Evolutionary conservation across 768 basidiomycete genomes (phyloP), one percentile per base, ranked within the genome.

Genomic region (Mycena latifolia): DNA sequence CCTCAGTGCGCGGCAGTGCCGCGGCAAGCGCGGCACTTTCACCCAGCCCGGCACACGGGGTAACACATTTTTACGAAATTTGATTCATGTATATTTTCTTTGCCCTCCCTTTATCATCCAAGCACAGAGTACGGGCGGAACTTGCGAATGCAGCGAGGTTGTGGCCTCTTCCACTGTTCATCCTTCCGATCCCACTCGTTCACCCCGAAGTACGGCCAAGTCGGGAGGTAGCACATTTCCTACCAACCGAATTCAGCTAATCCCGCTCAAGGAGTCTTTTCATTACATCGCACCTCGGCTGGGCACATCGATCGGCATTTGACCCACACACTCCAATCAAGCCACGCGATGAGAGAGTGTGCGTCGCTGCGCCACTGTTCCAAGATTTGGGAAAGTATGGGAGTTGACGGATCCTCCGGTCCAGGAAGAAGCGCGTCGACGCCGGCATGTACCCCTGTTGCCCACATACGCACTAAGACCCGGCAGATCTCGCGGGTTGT

Each of bases 401-500:
- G 25, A n/a, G n/a, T n/a, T n/a, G n/a, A n/a, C n/a, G n/a, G n/a
- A n/a, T n/a, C n/a, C n/a, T n/a, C 31, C 31, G 31, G 11, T 20
- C 27, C 25, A 25, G 63, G 50, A 28, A 65, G 33, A 15, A 61
- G 53, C 17, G 27, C 27, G 27, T 66, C 65, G 20, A 66, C 5
- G 8, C 59, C 60, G 2, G 60, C 59, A 41, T 22, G 39, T 10
- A 63, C 66, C 7, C 61, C 61, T 5, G 27, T 3, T 2, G 24
- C 47, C 66, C 66, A 68, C 61, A 63, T 68, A 11, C 52, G 29
- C 47, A 60, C 57, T 0, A 68, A 1, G 15, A 51, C 47, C 15
- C 66, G 31, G 51, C 66, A 68, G n/a, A 68, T 68, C 51, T 68
- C 66, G 45, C 62, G 61, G 31, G 48, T 68, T 1, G 58, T 60